Base-by-base conservation (phyloP, 1,284 basidiomycete genomes). In the Sphaerobolus stellatus region DNA sequence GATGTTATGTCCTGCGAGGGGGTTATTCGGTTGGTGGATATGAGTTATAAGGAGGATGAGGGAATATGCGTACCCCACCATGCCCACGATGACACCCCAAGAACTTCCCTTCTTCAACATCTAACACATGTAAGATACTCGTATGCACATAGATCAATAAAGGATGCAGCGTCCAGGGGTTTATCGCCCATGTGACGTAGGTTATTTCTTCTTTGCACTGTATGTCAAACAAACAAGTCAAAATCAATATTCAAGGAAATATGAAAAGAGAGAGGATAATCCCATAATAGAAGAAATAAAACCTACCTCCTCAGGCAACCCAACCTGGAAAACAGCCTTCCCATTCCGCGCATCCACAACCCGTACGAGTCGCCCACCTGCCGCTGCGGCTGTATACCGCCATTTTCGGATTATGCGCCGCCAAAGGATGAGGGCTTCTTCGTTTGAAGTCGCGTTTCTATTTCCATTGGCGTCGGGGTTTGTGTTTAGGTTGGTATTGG, bases 81-180 rank as follows among this genome's bases (percentile, higher is more conserved):
- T 90, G 88, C 1, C 86, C 87, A 49, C 81, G 79, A 30, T 86
- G 68, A 54, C 68, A 71, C 13, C 81, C 75, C 3, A 77, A 54
- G 8, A 82, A 56, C 3, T 66, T 64, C 30, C 70, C 68, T 16
- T 63, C 66, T 45, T 67, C 67, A 4, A 78, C 68, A 56, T 81
- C 74, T 60, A 80, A 74, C 20, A 86, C 69, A 61, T 81, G 82
- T 18, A 88, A 58, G 13, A 84, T 58, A 48, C 76, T 78, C 28
- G 74, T 70, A 28, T 74, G 68, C 6, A 82, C 74, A 55, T 83
- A 76, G 18, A 88, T 64, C 28, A 86, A 63, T 25, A 86, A 65
- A 9, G 86, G 85, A 20, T 82, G 73, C 11, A 76, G 69, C 2
- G 77, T 77, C 0, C 64, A 56, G 11, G 71, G 68, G 56, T 70